Evolutionary conservation across 805 yeast species (phyloP).

Genomic region (Cyberlindnera meyerae): DNA sequence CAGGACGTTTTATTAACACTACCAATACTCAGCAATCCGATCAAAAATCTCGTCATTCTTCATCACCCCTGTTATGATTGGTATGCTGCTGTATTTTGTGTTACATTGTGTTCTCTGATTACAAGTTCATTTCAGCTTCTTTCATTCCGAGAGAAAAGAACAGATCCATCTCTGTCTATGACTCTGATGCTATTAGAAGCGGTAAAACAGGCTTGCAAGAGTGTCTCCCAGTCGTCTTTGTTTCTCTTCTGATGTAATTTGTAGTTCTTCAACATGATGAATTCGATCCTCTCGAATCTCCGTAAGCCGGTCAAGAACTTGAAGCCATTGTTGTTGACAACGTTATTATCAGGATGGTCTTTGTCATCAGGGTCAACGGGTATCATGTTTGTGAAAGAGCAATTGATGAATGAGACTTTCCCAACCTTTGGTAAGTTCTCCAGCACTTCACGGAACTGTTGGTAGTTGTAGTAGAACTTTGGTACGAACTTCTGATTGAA

Average conservation of each 20-base stretch:
- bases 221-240: conserved; percentile 34
- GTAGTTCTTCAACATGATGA: conserved; percentile 33
- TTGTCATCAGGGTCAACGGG: conserved; percentile 25
- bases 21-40: too few relatives aligned
- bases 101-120: neutral
- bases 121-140: conserved; percentile 2
- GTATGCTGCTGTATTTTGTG: too few relatives aligned
- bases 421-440: conserved; percentile 17
- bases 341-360: conserved; percentile 24
- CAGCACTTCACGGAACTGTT: conserved; percentile 17
- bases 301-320: conserved; percentile 29
- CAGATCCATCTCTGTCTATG: conserved; percentile 35
- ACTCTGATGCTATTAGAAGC: conserved; percentile 31
- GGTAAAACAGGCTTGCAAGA: conserved; percentile 32
- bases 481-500: conserved; percentile 27
- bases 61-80: too few relatives aligned
- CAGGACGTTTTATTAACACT: conserved; percentile 9
- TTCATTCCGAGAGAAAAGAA: conserved; percentile 33
- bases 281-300: conserved; percentile 31
- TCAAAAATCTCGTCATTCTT: too few relatives aligned
- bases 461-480: conserved; percentile 24
- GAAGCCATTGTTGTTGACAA: conserved; percentile 35
- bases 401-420: conserved; percentile 19
- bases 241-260: conserved; percentile 34
- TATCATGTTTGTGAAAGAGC: conserved; percentile 23